phyloP scores from a whole-genome alignment of 345 rosid genomes.

The Eucalyptus albens region DNA sequence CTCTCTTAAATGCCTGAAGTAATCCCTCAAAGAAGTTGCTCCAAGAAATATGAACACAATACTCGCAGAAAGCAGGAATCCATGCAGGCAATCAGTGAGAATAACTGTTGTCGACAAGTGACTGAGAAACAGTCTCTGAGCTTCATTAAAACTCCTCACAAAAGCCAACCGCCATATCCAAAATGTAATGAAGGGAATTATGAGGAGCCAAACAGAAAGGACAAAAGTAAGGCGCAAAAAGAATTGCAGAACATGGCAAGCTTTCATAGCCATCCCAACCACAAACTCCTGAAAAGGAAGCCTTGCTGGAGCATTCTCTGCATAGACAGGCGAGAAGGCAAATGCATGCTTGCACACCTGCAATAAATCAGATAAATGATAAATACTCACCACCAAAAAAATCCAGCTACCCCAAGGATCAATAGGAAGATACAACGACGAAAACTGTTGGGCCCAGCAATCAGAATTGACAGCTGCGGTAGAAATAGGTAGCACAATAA shows the following conservation, averaged over 20 bases:
- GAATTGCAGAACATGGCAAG: constrained; percentile 89
- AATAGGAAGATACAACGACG: background rate
- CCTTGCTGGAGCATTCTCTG: constrained; percentile 92
- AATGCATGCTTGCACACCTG: constrained; percentile 98
- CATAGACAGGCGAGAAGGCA: constrained; percentile 95
- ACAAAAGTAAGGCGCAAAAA: constrained; percentile 87
- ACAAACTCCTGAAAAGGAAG: constrained; percentile 99
- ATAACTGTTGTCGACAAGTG: constrained; percentile 74
- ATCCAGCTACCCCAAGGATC: background rate
- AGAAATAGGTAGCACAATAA: background rate
- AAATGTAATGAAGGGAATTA: constrained; percentile 87
- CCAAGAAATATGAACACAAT: constrained; percentile 95
- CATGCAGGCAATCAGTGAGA: constrained; percentile 96
- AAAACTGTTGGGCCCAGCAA: background rate
- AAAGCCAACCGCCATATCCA: constrained; percentile 98
- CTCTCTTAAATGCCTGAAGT: constrained; percentile 90
- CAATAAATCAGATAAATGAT: background rate
- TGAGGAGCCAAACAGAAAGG: constrained; percentile 93
- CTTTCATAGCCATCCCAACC: constrained; percentile 93
- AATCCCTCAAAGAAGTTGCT: constrained; percentile 93
- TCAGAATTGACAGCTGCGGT: background rate
- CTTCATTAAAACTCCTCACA: constrained; percentile 89
- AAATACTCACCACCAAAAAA: background rate
- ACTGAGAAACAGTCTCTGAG: constrained; percentile 85
- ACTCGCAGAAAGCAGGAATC: constrained; percentile 95